Percentiles rank a stretch among this genome's conserved stretches.
Conservation (phyloP, 1,284 basidiomycete species). For the Thelephora terrestris region DNA sequence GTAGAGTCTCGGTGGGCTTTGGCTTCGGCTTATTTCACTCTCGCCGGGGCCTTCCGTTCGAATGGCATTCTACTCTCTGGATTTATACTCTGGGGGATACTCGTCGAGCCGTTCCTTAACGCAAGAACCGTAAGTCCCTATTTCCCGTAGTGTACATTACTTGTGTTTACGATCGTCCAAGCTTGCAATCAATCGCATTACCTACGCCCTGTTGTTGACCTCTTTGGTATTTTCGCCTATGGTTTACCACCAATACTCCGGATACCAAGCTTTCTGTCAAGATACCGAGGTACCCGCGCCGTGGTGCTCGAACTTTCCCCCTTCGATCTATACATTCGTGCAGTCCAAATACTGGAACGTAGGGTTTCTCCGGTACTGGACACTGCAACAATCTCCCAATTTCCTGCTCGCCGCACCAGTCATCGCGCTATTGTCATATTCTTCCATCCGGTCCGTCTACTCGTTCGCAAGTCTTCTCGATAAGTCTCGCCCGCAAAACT, state of each 20-base stretch:
- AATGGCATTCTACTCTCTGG: conserved; percentile 74
- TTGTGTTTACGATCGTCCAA: conserved; percentile 15
- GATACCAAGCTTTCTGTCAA: conserved; percentile 59
- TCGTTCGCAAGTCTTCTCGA: conserved; percentile 10
- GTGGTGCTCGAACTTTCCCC: conserved; percentile 62
- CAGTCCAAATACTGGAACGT: conserved; percentile 85
- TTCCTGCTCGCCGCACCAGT: conserved; percentile 75
- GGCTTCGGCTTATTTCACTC: conserved; percentile 54
- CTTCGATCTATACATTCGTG: conserved; percentile 76
- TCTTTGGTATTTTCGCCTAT: conserved; percentile 54
- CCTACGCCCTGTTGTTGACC: conserved; percentile 31
- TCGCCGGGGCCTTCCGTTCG: conserved; percentile 66
- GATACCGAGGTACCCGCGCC: conserved; percentile 5
- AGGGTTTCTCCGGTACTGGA: conserved; percentile 87
- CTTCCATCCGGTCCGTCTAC: conserved; percentile 25
- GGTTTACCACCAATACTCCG: conserved; percentile 55
- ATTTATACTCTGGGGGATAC: conserved; percentile 64
- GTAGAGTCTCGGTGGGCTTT: conserved; percentile 35
- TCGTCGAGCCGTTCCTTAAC: conserved; percentile 41
- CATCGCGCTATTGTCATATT: conserved; percentile 40
- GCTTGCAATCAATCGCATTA: conserved; percentile 22
- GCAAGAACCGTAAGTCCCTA: conserved; percentile 23
- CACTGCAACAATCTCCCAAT: conserved; percentile 75
- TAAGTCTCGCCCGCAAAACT: conserved; percentile 2
- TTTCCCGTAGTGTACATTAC: not conserved